These are phyloP conservation scores for Carpinus fangiana DNA, from an alignment of 306 rosid genomes.

Conservation along the genomic window DNA sequence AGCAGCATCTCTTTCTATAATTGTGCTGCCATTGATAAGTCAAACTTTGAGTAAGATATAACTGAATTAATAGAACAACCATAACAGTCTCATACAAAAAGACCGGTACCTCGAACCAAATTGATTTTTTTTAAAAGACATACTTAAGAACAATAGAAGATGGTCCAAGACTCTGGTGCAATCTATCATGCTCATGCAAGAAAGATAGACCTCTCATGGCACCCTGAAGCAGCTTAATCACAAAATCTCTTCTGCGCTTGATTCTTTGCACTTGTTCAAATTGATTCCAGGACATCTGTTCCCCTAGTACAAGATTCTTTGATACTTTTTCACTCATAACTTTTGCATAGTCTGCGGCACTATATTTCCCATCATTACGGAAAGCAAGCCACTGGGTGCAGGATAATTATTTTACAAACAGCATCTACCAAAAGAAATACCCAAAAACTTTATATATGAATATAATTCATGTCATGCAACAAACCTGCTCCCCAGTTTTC, in stretches of 20 bases:
- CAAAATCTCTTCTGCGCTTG: constrained; percentile 63
- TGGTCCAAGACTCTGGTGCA: constrained; percentile 98
- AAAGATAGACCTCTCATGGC: constrained; percentile 77
- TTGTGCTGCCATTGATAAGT: constrained; percentile 58
- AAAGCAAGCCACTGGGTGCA: constrained; percentile 93
- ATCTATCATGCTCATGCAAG: constrained; percentile 72
- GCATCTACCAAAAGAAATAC: constrained; percentile 15
- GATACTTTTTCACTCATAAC: constrained; percentile 64
- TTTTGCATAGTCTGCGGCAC: constrained; percentile 89
- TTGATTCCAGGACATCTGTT: constrained; percentile 62
- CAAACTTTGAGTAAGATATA: not conserved
- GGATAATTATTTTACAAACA: constrained; percentile 16
- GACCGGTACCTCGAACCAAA: constrained; percentile 24
- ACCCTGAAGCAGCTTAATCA: constrained; percentile 71
- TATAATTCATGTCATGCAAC: constrained; percentile 23
- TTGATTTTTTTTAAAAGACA: constrained; percentile 26
- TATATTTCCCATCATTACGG: constrained; percentile 82
- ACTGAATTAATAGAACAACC: not conserved
- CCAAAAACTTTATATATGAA: constrained; percentile 8
- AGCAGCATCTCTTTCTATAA: constrained; percentile 67
- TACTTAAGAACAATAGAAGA: constrained; percentile 87
- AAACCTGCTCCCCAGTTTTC: constrained; percentile 89
- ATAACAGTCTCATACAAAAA: not conserved
- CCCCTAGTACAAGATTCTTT: constrained; percentile 35
- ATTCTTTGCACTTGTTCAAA: constrained; percentile 55